phyloP scores from a whole-genome alignment of 805 yeast species.

The Danielia reshetovae region DNA sequence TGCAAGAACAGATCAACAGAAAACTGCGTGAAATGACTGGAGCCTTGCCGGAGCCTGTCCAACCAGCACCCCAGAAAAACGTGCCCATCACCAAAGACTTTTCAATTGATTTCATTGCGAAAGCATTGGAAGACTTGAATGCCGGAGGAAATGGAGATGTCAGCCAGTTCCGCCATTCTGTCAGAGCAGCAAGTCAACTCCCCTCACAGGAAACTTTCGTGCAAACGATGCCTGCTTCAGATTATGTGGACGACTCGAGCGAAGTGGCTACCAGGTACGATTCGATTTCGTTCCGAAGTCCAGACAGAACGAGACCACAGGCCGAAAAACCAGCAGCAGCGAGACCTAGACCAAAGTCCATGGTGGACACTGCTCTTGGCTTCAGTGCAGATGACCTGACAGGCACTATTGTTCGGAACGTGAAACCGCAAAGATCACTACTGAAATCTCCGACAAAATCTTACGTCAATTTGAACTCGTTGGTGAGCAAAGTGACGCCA shows the following conservation, averaged over 20 bases:
- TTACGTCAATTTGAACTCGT: slow-evolving; percentile 27
- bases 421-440: slow-evolving; percentile 17
- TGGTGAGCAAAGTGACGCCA: slow-evolving; percentile 31
- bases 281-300: slow-evolving; percentile 23
- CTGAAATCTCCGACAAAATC: slow-evolving; percentile 35
- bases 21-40: slow-evolving; percentile 16
- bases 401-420: slow-evolving; percentile 8
- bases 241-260: slow-evolving; percentile 30
- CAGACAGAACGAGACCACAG: slow-evolving; percentile 1
- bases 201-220: neutral
- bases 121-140: slow-evolving; percentile 43
- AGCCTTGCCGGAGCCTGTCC: slow-evolving; percentile 21
- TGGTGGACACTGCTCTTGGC: slow-evolving; percentile 6
- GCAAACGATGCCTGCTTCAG: slow-evolving; percentile 20
- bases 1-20: slow-evolving; percentile 37
- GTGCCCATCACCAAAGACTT: slow-evolving; percentile 41
- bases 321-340: neutral
- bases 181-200: slow-evolving; percentile 16
- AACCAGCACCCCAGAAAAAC: slow-evolving; percentile 8
- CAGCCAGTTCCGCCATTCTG: slow-evolving; percentile 36
- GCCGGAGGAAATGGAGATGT: slow-evolving; percentile 44
- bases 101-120: slow-evolving; percentile 43
- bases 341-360: slow-evolving; percentile 9
- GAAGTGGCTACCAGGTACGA: slow-evolving; percentile 38
- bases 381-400: neutral